phyloP scores from a whole-genome alignment of 2,329 filamentous ascomycete species.

The Aspergillus thermomutatus region DNA sequence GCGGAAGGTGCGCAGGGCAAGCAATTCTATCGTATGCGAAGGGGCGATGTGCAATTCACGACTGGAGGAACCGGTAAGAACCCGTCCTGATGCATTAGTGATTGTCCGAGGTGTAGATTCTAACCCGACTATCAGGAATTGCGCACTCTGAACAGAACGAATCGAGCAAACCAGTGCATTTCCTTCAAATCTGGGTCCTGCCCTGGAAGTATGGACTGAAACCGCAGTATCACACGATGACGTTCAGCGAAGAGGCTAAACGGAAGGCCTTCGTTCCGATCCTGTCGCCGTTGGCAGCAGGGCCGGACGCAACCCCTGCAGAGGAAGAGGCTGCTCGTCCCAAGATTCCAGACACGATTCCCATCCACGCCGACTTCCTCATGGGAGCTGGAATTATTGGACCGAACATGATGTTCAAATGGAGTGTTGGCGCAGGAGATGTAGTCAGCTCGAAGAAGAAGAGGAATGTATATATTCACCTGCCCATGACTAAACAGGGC shows the following conservation, averaged over 20 bases:
- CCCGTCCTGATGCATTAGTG: background rate
- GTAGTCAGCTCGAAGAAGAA: slow-evolving; percentile 41
- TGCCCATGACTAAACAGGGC: slow-evolving; percentile 74
- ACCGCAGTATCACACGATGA: slow-evolving; percentile 72
- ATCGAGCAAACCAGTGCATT: slow-evolving; percentile 69
- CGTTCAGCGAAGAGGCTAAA: slow-evolving; percentile 72
- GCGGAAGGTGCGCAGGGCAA: slow-evolving; percentile 57
- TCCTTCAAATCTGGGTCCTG: slow-evolving; percentile 84
- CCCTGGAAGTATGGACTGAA: slow-evolving; percentile 71
- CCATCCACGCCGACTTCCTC: slow-evolving; percentile 77
- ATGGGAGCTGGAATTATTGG: slow-evolving; percentile 76
- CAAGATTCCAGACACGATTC: slow-evolving; percentile 64
- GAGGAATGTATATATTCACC: slow-evolving; percentile 73
- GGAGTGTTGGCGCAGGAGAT: slow-evolving; percentile 61
- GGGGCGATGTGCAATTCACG: slow-evolving; percentile 86
- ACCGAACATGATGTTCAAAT: slow-evolving; percentile 64
- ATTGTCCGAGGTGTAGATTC: background rate
- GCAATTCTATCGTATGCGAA: slow-evolving; percentile 66
- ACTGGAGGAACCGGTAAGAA: slow-evolving; percentile 69
- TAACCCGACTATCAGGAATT: slow-evolving; percentile 48
- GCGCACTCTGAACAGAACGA: slow-evolving; percentile 82
- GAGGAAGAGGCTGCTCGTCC: slow-evolving; percentile 65
- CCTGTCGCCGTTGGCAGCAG: slow-evolving; percentile 69
- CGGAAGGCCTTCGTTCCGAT: slow-evolving; percentile 68
- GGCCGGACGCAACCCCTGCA: slow-evolving; percentile 57